These are phyloP conservation scores for Serpula lacrymans DNA, from an alignment of 768 basidiomycete species.

Conservation along the genomic window DNA sequence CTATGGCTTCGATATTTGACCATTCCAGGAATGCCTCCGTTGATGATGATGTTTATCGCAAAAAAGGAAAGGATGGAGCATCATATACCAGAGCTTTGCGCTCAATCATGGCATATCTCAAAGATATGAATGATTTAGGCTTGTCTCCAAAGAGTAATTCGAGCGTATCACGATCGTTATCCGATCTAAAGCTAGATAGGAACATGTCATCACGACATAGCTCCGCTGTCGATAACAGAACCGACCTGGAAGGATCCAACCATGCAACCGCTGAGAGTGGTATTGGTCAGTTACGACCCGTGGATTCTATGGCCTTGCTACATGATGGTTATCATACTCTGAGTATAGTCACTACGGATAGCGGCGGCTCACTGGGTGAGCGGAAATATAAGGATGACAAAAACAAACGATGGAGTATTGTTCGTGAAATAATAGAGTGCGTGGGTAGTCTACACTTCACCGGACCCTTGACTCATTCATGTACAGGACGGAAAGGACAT, in stretches of 20 bases:
- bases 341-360: constrained; percentile 73
- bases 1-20: constrained; percentile 60
- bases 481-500: constrained; percentile 86
- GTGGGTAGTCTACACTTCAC: constrained; percentile 26
- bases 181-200: constrained; percentile 37
- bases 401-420: constrained; percentile 74
- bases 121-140: constrained; percentile 91
- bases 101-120: constrained; percentile 93
- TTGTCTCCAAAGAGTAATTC: constrained; percentile 54
- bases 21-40: no score
- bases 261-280: no score
- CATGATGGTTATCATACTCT: constrained; percentile 67
- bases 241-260: constrained; percentile 13
- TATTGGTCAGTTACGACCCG: constrained; percentile 61
- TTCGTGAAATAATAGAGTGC: constrained; percentile 90
- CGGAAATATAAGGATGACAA: constrained; percentile 92
- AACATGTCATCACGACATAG: constrained; percentile 58
- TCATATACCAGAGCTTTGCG: constrained; percentile 78
- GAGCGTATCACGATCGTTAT: constrained; percentile 54
- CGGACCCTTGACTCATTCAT: neutral
- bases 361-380: constrained; percentile 70
- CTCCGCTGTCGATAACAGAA: constrained; percentile 55
- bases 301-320: constrained; percentile 58
- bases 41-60: no score
- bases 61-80: constrained; percentile 70